Evolutionary conservation across 441 rosid genomes (phyloP).

Genomic region (Populus hybrid): DNA sequence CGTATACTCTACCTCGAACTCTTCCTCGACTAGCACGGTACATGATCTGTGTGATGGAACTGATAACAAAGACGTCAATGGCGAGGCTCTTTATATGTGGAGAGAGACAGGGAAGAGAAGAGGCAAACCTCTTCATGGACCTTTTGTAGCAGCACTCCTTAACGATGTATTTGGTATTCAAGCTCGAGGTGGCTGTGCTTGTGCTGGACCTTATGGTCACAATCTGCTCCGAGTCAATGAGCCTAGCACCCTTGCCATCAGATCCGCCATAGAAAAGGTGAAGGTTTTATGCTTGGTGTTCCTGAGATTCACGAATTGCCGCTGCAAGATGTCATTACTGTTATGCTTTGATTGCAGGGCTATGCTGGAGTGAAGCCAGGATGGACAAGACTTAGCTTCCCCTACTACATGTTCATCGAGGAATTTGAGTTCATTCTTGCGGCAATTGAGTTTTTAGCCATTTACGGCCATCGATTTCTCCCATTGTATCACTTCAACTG

Average conservation of each 20-base stretch:
- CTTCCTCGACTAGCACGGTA: background rate
- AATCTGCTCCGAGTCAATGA: constrained; percentile 34
- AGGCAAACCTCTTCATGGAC: constrained; percentile 56
- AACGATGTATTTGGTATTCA: constrained; percentile 66
- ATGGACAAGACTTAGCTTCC: constrained; percentile 64
- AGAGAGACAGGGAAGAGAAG: constrained; percentile 29
- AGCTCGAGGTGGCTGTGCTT: constrained; percentile 64
- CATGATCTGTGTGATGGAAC: background rate
- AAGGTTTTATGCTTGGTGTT: too few relatives aligned
- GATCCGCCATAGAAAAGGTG: constrained; percentile 45
- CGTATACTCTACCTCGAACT: constrained; percentile 37
- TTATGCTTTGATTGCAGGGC: constrained; percentile 31
- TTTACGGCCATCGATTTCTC: constrained; percentile 53
- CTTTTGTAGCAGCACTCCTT: constrained; percentile 47
- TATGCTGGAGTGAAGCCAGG: constrained; percentile 51
- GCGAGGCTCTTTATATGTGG: constrained; percentile 31
- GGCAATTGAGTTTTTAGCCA: constrained; percentile 40
- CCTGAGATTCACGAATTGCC: too few relatives aligned
- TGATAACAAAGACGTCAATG: background rate
- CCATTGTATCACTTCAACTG: constrained; percentile 37
- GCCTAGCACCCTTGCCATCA: constrained; percentile 27
- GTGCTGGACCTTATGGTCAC: constrained; percentile 71
- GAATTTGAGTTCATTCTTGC: constrained; percentile 52
- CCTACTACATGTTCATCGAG: constrained; percentile 55
- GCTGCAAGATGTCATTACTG: background rate